phyloP scores from a whole-genome alignment of 2,329 filamentous ascomycete species.

The Monilinia vaccinii-corymbosi region DNA sequence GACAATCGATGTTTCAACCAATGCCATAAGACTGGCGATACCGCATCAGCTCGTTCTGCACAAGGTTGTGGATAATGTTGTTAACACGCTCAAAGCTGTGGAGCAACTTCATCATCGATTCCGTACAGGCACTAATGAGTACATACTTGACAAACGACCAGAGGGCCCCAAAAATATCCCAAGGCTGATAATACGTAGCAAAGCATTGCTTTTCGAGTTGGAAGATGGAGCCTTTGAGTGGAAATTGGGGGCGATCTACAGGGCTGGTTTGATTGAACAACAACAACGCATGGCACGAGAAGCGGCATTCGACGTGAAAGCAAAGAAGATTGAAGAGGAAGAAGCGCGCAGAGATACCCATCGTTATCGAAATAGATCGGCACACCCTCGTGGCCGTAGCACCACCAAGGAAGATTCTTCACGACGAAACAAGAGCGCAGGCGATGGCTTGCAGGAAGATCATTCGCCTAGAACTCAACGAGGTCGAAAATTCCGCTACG shows the following conservation, averaged over 20 bases:
- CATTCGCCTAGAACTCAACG: conserved; percentile 20
- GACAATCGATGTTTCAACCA: conserved; percentile 73
- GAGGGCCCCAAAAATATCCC: conserved; percentile 82
- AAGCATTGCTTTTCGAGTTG: conserved; percentile 79
- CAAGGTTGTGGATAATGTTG: conserved; percentile 85
- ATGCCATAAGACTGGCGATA: conserved; percentile 79
- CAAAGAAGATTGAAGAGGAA: conserved; percentile 72
- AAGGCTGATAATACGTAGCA: conserved; percentile 72
- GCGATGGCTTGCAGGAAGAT: conserved; percentile 20
- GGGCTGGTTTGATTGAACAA: conserved; percentile 80
- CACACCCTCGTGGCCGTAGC: conserved; percentile 27
- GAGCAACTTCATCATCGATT: conserved; percentile 92
- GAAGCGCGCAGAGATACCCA: conserved; percentile 45
- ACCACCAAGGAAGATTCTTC: conserved; percentile 19
- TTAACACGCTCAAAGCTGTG: conserved; percentile 78
- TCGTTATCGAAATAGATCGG: conserved; percentile 47
- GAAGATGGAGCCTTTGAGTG: conserved; percentile 97
- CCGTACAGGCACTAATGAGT: conserved; percentile 77
- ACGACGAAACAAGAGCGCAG: conserved; percentile 26
- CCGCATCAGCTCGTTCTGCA: conserved; percentile 88
- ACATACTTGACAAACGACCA: conserved; percentile 75
- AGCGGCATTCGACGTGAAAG: conserved; percentile 80
- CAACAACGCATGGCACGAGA: conserved; percentile 82
- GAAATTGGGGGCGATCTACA: conserved; percentile 92
- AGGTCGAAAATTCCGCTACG: conserved; percentile 55